These are phyloP conservation scores for Suillus plorans DNA, from an alignment of 768 basidiomycete species.

Conservation along the genomic window DNA sequence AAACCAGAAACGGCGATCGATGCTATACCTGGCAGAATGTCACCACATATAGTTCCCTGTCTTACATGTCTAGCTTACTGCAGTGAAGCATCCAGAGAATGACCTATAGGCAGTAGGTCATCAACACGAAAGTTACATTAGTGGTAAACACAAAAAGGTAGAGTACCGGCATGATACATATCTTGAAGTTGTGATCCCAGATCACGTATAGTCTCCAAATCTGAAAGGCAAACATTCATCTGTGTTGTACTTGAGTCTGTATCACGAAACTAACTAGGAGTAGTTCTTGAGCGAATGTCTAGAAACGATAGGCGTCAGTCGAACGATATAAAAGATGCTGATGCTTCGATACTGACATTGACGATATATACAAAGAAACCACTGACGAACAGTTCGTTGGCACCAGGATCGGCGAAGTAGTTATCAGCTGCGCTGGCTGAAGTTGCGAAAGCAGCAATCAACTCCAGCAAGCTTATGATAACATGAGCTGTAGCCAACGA, in stretches of 20 bases:
- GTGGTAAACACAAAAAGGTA: neutral
- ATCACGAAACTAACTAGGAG: conserved; percentile 19
- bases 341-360: conserved; percentile 10
- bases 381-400: conserved; percentile 9
- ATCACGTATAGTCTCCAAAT: conserved; percentile 25
- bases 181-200: conserved; percentile 10
- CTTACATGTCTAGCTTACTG: conserved; percentile 8
- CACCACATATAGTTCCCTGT: neutral
- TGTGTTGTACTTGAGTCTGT: neutral
- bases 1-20: conserved; percentile 19
- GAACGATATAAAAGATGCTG: neutral
- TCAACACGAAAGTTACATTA: neutral
- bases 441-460: conserved; percentile 9
- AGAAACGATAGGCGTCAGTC: neutral
- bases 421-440: conserved; percentile 5
- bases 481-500: conserved; percentile 14
- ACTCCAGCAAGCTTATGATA: conserved; percentile 14
- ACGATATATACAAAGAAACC: conserved; percentile 17
- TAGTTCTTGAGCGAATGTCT: conserved; percentile 16
- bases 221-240: conserved; percentile 9
- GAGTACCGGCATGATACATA: conserved; percentile 21
- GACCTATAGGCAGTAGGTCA: conserved; percentile 6
- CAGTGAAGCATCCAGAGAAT: conserved; percentile 18
- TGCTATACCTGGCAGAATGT: conserved; percentile 7
- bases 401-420: neutral